phyloP scores from a whole-genome alignment of 768 basidiomycete species.

The Guyanaporus albipodus region DNA sequence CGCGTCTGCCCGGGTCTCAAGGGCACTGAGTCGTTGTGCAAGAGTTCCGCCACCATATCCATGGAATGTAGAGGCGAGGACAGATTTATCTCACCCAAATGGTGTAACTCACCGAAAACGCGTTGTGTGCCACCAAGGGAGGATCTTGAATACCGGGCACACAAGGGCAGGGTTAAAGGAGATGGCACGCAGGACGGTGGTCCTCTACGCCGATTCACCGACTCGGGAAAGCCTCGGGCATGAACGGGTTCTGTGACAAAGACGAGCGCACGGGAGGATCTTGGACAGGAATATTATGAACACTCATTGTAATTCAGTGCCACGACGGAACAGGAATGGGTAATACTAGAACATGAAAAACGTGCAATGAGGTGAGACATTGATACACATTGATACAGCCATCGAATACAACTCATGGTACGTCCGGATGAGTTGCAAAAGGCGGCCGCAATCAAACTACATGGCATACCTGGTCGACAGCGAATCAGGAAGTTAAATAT shows the following conservation, averaged over 20 bases:
- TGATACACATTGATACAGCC: conserved; percentile 33
- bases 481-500: not conserved
- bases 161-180: not conserved
- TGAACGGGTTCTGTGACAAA: not conserved
- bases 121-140: not conserved
- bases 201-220: not conserved
- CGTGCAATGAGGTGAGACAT: conserved; percentile 32
- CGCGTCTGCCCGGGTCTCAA: conserved; percentile 4
- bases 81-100: not conserved
- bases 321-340: conserved; percentile 17
- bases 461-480: conserved; percentile 43
- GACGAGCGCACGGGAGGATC: not conserved
- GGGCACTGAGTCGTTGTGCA: not conserved
- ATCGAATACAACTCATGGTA: conserved; percentile 30
- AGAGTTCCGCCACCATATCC: conserved; percentile 1
- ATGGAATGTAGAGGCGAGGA: not conserved
- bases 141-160: not conserved
- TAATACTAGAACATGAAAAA: conserved; percentile 33
- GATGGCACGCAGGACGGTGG: not conserved
- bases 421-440: conserved; percentile 19
- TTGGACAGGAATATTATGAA: conserved; percentile 9
- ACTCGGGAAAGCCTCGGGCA: not conserved
- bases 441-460: conserved; percentile 37
- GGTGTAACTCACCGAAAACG: not conserved
- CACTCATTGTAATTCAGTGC: conserved; percentile 17